These are phyloP conservation scores for Ogataea philodendri DNA, from an alignment of 805 yeast genomes.

Conservation along the genomic window DNA sequence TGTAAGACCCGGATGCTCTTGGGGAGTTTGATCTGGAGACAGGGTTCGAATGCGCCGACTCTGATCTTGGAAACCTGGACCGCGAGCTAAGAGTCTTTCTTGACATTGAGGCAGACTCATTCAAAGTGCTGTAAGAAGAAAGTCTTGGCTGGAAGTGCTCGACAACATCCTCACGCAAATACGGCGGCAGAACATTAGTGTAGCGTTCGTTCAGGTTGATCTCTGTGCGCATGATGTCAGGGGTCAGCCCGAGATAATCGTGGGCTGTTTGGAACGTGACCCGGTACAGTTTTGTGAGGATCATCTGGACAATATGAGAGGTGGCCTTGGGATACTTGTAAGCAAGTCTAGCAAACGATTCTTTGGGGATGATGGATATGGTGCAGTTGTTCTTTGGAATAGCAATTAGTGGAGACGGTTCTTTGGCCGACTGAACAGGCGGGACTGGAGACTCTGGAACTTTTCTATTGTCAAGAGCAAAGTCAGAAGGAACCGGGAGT, in stretches of 20 bases:
- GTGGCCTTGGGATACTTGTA: slow-evolving; percentile 82
- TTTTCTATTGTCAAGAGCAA: slow-evolving; percentile 19
- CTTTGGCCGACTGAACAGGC: slow-evolving; percentile 4
- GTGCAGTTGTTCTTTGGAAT: slow-evolving; percentile 75
- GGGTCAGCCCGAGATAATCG: slow-evolving; percentile 78
- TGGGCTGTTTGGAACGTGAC: slow-evolving; percentile 92
- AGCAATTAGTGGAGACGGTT: slow-evolving; percentile 50
- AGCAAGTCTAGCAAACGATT: slow-evolving; percentile 72
- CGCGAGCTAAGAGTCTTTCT: slow-evolving; percentile 5
- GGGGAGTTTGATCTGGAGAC: slow-evolving; percentile 7
- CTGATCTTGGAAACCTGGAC: slow-evolving; percentile 5
- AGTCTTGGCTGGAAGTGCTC: slow-evolving; percentile 9
- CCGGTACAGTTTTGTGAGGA: slow-evolving; percentile 77
- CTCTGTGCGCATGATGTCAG: slow-evolving; percentile 79
- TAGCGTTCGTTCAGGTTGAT: slow-evolving; percentile 53
- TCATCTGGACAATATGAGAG: slow-evolving; percentile 92
- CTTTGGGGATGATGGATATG: slow-evolving; percentile 86
- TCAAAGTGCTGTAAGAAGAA: slow-evolving; percentile 11
- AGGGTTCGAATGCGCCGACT: slow-evolving; percentile 5
- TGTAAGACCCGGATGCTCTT: not conserved
- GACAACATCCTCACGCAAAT: slow-evolving; percentile 49
- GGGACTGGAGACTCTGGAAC: slow-evolving; percentile 14
- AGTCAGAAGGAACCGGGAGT: slow-evolving; percentile 17
- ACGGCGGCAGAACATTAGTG: slow-evolving; percentile 55
- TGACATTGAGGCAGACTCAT: slow-evolving; percentile 6